phyloP scores from a whole-genome alignment of 2,329 filamentous ascomycete genomes.

The Cyclaneusma minus region DNA sequence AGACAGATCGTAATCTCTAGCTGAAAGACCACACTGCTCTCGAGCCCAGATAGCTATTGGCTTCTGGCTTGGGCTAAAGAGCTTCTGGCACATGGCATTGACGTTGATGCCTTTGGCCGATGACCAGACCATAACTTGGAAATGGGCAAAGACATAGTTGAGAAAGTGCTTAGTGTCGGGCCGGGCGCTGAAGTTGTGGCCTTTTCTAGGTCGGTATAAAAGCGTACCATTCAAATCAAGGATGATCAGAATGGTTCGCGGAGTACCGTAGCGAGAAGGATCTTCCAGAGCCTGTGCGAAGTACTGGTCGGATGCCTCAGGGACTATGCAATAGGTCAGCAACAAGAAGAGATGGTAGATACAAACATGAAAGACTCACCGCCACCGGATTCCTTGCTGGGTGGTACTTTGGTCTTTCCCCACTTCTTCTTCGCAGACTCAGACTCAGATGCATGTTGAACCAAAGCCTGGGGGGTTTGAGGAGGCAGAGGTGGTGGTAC shows the following conservation, averaged over 20 bases:
- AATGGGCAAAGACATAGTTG: constrained; percentile 55
- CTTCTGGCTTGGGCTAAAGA: constrained; percentile 40
- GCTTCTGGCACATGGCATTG: constrained; percentile 42
- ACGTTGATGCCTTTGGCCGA: constrained; percentile 68
- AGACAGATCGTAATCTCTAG: constrained; percentile 47
- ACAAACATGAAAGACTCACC: too few species aligned
- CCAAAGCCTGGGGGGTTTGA: too few species aligned
- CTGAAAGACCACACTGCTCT: constrained; percentile 54
- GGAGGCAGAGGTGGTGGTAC: too few species aligned
- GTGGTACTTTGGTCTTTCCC: constrained; percentile 1
- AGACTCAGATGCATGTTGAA: too few species aligned
- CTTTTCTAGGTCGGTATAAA: constrained; percentile 46
- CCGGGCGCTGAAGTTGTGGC: constrained; percentile 44
- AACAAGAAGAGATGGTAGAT: too few species aligned
- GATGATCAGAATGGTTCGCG: constrained; percentile 60
- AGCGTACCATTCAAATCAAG: constrained; percentile 92
- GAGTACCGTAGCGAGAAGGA: constrained; percentile 24
- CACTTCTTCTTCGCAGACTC: constrained; percentile 10
- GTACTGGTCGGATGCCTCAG: constrained; percentile 45
- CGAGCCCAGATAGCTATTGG: constrained; percentile 66
- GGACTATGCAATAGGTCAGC: too few species aligned
- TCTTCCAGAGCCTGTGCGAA: constrained; percentile 33
- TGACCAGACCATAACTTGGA: constrained; percentile 81
- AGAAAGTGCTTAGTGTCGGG: constrained; percentile 57
- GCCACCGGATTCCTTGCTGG: constrained; percentile 2